Evolutionary conservation across 345 rosid species (phyloP), one percentile per base, ranked within the genome.

Genomic region (Schrenkiella parvula): DNA sequence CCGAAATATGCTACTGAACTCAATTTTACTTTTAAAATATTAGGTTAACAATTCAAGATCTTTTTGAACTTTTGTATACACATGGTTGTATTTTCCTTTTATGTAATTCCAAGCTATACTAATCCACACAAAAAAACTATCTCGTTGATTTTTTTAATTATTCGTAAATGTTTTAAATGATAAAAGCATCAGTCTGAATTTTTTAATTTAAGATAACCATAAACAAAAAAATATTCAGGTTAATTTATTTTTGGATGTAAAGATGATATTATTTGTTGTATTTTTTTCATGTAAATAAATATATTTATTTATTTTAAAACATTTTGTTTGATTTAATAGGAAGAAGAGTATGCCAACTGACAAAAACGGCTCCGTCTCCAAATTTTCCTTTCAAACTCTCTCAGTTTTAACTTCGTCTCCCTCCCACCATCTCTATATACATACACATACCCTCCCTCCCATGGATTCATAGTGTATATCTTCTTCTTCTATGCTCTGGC

Each of bases 381-480:
- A 17, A 10, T 22, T 31, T 25, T 22, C 32, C 34, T 61, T 69
- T 62, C 52, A 75, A 68, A 61, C 32, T 35, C 53, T 38, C 21
- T 62, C 74, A 68, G 74, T 75, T 69, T 75, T 66, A 68, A 69
- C 32, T 68, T 68, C 70, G 52, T 69, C 79, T 68, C 74, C 63
- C 69, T 44, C 72, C 50, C 25, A 3, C 11, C 64, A 62, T 10
- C 61, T 58, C 28, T 48, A 19, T 39, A 46, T 43, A 64, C 38
- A 22, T 5, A 66, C 26, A 1, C 1, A 19, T 32, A 46, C 15
- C 9, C 11, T 26, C 14, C 47, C 14, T 19, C 44, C 12, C 17
- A 32, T 48, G 38, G 54, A 22, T 58, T 35, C 73, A 13, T 23
- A 53, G n/a, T 32, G 34, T n/a, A 12, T 7, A 32, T 39, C 35